Evolutionary conservation across 768 basidiomycete species (phyloP).

Genomic region (Suillus alpinus): DNA sequence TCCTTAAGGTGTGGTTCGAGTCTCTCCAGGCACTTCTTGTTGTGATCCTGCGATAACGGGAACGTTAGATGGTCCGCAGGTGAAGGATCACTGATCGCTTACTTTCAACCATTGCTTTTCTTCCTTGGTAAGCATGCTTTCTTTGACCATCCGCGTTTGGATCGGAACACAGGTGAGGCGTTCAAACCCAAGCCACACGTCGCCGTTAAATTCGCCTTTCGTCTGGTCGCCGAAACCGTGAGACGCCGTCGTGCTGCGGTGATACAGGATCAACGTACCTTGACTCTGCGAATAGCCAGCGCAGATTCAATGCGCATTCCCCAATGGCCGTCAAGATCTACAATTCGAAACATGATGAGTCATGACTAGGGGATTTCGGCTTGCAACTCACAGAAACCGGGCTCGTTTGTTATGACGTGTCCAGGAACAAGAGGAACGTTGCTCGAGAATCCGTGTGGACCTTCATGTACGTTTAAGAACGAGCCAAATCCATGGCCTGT

Average conservation of each 20-base stretch:
- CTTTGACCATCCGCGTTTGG: constrained; percentile 86
- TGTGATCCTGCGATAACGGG: constrained; percentile 62
- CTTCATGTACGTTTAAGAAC: constrained; percentile 84
- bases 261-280: constrained; percentile 26
- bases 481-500: constrained; percentile 90
- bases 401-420: constrained; percentile 92
- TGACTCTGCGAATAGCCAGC: constrained; percentile 65
- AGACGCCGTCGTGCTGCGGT: neutral
- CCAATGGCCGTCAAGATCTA: constrained; percentile 76
- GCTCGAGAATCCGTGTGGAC: constrained; percentile 75
- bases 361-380: constrained; percentile 8
- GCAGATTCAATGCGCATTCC: constrained; percentile 94
- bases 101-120: constrained; percentile 88
- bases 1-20: constrained; percentile 67
- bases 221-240: constrained; percentile 44
- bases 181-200: constrained; percentile 87
- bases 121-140: constrained; percentile 76
- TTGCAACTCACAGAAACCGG: constrained; percentile 75
- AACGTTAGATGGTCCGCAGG: constrained; percentile 1
- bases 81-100: constrained; percentile 18
- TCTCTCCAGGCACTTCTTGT: constrained; percentile 64
- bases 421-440: constrained; percentile 74
- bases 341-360: constrained; percentile 14
- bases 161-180: constrained; percentile 94
- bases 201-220: constrained; percentile 65